These are phyloP conservation scores for Fusarium napiforme DNA, from an alignment of 2,329 filamentous ascomycete species.

Conservation along the genomic window DNA sequence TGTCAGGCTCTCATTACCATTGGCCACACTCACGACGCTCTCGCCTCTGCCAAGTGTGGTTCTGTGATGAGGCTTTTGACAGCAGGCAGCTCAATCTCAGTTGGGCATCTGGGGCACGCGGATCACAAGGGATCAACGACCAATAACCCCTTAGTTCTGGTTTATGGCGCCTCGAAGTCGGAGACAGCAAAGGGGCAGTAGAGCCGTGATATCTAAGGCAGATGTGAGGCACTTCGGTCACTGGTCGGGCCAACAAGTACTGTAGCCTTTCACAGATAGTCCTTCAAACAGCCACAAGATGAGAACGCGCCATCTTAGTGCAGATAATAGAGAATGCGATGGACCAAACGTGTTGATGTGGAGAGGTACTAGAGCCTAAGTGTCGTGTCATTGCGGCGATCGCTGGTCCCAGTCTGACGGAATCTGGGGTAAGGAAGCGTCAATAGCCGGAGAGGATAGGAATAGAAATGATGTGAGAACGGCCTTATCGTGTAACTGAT, in stretches of 20 bases:
- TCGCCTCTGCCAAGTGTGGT: background rate
- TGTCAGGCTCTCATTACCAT: too few species aligned
- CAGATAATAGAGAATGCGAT: background rate
- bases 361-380: background rate
- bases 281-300: background rate
- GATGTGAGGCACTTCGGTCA: background rate
- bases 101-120: too few species aligned
- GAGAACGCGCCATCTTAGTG: background rate
- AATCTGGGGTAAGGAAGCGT: background rate
- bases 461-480: background rate
- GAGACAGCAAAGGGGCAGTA: background rate
- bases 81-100: too few species aligned
- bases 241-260: background rate
- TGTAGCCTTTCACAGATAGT: background rate
- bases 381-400: background rate
- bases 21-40: too few species aligned
- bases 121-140: too few species aligned
- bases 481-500: background rate
- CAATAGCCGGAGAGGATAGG: background rate
- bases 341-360: background rate
- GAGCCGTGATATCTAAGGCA: background rate
- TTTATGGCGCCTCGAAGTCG: background rate
- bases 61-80: background rate
- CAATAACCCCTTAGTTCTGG: too few species aligned
- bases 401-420: background rate